phyloP scores from a whole-genome alignment of 164 flowering plant genomes.

The Berberis thunbergii region DNA sequence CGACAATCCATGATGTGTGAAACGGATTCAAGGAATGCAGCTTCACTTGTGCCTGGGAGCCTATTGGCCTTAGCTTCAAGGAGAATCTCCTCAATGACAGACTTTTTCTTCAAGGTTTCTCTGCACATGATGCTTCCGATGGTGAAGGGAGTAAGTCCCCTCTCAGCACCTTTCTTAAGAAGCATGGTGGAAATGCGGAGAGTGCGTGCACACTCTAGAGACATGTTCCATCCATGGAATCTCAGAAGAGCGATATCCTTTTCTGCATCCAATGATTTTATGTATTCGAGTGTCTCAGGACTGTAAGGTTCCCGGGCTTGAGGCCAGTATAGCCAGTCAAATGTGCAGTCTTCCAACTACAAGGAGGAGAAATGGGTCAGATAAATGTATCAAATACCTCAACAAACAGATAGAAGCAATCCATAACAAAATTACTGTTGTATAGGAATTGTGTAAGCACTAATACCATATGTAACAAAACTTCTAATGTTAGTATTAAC shows the following conservation, averaged over 20 bases:
- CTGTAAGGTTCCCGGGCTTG: conserved; percentile 63
- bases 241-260: conserved; percentile 52
- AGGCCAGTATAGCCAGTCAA: conserved; percentile 88
- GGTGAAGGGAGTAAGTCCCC: conserved; percentile 53
- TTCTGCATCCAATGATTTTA: conserved; percentile 63
- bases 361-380: conserved; percentile 2
- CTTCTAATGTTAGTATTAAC: no score
- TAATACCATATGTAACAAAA: no score
- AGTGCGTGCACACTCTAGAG: conserved; percentile 42
- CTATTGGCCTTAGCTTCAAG: conserved; percentile 41
- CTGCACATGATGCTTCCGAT: conserved; percentile 81
- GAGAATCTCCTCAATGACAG: conserved; percentile 61
- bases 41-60: conserved; percentile 49
- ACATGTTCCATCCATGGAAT: conserved; percentile 55
- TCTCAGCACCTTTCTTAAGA: conserved; percentile 63
- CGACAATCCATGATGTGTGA: conserved; percentile 48
- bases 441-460: no score
- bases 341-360: conserved; percentile 84
- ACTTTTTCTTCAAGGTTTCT: conserved; percentile 46
- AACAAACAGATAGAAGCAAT: neutral
- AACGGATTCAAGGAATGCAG: conserved; percentile 46
- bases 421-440: neutral
- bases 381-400: neutral
- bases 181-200: conserved; percentile 76
- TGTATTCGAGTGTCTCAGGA: conserved; percentile 41